Evolutionary conservation across 2,329 filamentous ascomycete species (phyloP), one percentile per base, ranked within the genome.

Genomic region (Ceratocystis huliohia): DNA sequence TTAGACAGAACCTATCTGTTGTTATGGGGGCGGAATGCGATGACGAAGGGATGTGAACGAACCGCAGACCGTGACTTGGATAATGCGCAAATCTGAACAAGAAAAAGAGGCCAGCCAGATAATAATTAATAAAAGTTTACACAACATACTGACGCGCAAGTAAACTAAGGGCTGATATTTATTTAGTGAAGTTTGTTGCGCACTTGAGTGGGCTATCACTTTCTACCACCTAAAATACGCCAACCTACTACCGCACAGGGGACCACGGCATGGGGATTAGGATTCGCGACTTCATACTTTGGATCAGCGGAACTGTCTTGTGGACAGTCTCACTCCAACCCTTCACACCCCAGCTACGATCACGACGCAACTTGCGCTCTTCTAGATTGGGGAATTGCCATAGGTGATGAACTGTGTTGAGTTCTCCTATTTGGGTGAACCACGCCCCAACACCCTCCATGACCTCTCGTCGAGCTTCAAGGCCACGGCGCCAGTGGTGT

Each of bases 321-420:
- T 99, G 94, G 46, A 97, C 94, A 28, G 93, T 96, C 73, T 96
- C 90, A 64, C 89, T 91, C 94, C 94, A 99, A 59, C 94, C 94
- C 74, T 96, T 89, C 50, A 96, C 85, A 70, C 86, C 85, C 94
- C 94, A 99, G 75, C 92, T 96, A 81, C 95, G 86, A 81, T 99
- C 94, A 70, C 94, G 84, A 70, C 91, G 84, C 45, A 89, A 79
- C 76, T 95, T 94, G 70, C 94, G 86, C 79, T 97, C 94, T 77
- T 97, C 92, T 68, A 99, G 78, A 76, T 99, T 90, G 71, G 93
- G 92, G 79, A 97, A 99, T 75, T 99, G 94, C 94, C 94, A 99
- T 25, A 99, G 82, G 75, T 97, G 93, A 76, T 99, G 92, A 44
- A 99, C 94, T 0, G 91, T 96, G 79, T 99, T 99, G 69, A 99